These are phyloP conservation scores for Tetrahymena borealis DNA, from an alignment of 73 alveolate genomes.

Conservation along the genomic window DNA sequence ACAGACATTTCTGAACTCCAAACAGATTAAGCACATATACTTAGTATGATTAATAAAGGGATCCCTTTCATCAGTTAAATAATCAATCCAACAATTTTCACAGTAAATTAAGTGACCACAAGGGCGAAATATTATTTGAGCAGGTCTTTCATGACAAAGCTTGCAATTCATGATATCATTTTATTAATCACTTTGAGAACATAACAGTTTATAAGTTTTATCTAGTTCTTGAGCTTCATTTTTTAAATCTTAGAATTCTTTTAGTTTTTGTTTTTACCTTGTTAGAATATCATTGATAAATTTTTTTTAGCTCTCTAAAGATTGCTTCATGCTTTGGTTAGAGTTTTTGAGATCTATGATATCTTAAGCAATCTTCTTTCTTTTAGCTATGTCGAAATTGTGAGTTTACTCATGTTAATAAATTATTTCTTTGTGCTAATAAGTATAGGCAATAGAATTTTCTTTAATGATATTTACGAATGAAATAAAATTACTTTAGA, in stretches of 20 bases:
- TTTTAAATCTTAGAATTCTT: background rate
- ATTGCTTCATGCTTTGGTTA: background rate
- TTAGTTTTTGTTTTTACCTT: background rate
- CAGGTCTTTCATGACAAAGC: background rate
- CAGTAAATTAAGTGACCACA: background rate
- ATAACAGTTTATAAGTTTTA: background rate
- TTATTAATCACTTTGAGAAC: background rate
- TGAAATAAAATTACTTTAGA: background rate
- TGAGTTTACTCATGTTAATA: background rate
- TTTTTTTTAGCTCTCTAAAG: background rate
- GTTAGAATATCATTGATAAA: background rate
- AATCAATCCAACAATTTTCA: background rate
- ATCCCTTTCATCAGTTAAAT: background rate
- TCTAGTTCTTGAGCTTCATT: background rate
- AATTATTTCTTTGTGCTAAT: background rate
- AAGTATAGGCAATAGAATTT: background rate
- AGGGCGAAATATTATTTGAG: background rate
- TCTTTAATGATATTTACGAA: background rate
- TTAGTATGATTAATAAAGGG: background rate
- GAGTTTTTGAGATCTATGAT: background rate
- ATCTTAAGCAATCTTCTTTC: background rate
- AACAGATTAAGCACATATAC: background rate
- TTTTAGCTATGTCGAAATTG: background rate
- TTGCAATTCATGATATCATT: background rate
- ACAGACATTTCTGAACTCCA: background rate